Evolutionary conservation across 495 filamentous ascomycete species (phyloP).

Genomic region (Tuber umbilicatum): DNA sequence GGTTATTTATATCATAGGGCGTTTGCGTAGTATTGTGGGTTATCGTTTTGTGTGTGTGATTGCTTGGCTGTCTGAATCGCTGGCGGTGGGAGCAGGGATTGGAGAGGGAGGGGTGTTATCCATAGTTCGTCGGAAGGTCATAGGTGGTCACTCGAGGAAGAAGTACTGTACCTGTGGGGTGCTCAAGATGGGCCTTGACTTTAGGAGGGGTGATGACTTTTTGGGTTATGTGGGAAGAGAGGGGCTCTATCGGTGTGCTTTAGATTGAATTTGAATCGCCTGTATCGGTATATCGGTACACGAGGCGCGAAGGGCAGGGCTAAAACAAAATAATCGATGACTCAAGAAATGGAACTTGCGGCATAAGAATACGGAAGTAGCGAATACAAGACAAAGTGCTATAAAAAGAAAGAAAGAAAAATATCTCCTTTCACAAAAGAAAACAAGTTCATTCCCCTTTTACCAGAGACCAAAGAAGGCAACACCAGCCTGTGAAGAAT

Average conservation of each 20-base stretch:
- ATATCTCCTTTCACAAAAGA: neutral
- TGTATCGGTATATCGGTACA: no score
- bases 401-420: no score
- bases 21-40: neutral
- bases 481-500: neutral
- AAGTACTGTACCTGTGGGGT: neutral
- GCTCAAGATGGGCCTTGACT: neutral
- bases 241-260: neutral
- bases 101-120: neutral
- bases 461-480: neutral
- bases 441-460: neutral
- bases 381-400: neutral
- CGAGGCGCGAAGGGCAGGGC: neutral
- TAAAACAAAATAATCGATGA: neutral
- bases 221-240: neutral
- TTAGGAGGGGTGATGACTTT: neutral
- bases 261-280: neutral
- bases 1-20: neutral
- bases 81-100: neutral
- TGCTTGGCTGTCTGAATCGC: neutral
- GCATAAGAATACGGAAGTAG: neutral
- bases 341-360: neutral
- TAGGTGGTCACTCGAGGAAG: neutral
- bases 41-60: neutral
- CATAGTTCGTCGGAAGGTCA: neutral